A percentile compares a stretch with the other conserved stretches of the same genome.
Evolutionary conservation across 345 rosid genomes (phyloP).

Genomic region (Mallotus nudiflorus): DNA sequence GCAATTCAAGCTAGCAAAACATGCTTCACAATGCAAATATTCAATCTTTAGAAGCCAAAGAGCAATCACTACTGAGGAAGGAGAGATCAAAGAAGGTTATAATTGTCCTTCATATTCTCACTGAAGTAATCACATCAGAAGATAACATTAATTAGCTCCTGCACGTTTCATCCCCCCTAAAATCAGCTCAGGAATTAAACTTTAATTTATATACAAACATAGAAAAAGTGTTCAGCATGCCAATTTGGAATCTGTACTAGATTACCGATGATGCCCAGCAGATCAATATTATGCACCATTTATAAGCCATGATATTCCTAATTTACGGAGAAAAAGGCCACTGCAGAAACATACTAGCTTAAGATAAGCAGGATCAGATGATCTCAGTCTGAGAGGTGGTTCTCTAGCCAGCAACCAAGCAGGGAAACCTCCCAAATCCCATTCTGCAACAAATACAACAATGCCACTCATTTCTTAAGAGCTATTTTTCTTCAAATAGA

Average conservation of each 20-base stretch:
- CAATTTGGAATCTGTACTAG: background rate
- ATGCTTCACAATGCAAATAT: too few species aligned
- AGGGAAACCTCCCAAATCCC: slow-evolving; percentile 98
- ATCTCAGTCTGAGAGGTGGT: slow-evolving; percentile 68
- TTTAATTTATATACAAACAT: too few species aligned
- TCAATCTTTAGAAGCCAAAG: too few species aligned
- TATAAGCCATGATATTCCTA: background rate
- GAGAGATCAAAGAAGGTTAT: background rate
- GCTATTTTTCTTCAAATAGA: background rate
- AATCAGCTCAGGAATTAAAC: too few species aligned
- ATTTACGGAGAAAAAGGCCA: background rate
- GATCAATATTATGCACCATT: background rate
- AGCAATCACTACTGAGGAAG: too few species aligned
- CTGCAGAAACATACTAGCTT: slow-evolving; percentile 46
- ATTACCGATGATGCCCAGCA: background rate
- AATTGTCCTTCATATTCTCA: background rate
- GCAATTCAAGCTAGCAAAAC: background rate
- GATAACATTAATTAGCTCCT: too few species aligned
- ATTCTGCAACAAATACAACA: slow-evolving; percentile 50
- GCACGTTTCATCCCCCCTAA: too few species aligned
- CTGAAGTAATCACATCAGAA: too few species aligned
- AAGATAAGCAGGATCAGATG: slow-evolving; percentile 77
- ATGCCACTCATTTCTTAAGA: too few species aligned
- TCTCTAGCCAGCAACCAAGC: slow-evolving; percentile 77
- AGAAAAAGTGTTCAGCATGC: background rate